Base-by-base conservation (phyloP, 306 rosid genomes). In the Senna tora region DNA sequence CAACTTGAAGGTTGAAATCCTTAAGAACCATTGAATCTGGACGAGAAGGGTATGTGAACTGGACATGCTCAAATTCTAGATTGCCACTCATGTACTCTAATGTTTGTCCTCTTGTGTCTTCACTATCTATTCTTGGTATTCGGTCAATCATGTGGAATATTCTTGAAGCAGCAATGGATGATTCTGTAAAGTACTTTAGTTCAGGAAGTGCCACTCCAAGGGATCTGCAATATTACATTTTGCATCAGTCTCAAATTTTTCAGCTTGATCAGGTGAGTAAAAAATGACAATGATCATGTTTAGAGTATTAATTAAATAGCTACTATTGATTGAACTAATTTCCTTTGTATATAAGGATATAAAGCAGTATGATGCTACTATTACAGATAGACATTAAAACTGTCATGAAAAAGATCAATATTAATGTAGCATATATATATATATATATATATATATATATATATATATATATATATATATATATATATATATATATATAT, bases 131-230 rank as follows among this genome's bases (percentile, higher is more conserved):
- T 49, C 58, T 39, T 19, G 99, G 92, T 50, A 4, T 78, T 52
- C 99, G 50, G 55, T 89, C 89, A 21, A 94, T 91, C 88, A 84
- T 83, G 0, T 81, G 32, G 6, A 87, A 89, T 57, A 94, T 87
- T 59, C 97, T 25, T 25, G 91, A 75, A 3, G 96, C 91, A 25
- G 97, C 91, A 10, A 89, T 82, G 4, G 89, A 79, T 65, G 97
- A 96, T 84, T 94, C 99, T 6, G 99, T 87, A 79, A 94, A 91
- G 80, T 94, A 82, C 79, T 87, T 94, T 79, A 94, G 64, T 67
- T 94, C 99, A 4, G 99, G 99, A 71, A 94, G 90, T 51, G 91
- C 97, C 77, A 87, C 89, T 84, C 99, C 99, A 42, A 94, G 86
- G 33, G 99, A 94, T 61, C 99, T 94, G 84, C 30, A 61, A 61